phyloP scores from a whole-genome alignment of 2,329 filamentous ascomycete species.

The Stachybotrys elegans region DNA sequence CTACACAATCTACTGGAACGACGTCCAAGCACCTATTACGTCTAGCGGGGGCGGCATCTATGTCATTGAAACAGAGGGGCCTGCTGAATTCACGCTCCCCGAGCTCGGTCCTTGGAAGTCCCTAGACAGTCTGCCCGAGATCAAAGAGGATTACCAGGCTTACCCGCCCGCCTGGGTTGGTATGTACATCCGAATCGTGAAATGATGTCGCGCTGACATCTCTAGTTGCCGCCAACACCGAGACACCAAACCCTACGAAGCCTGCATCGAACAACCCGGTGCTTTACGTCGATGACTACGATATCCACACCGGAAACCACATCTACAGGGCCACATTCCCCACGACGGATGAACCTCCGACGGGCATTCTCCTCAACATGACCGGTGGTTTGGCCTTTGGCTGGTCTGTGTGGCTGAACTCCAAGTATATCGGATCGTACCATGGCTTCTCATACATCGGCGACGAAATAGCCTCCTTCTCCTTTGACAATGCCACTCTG shows the following conservation, averaged over 20 bases:
- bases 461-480: constrained; percentile 34
- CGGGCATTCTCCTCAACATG: constrained; percentile 42
- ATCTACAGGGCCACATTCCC: constrained; percentile 50
- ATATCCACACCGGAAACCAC: constrained; percentile 47
- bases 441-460: constrained; percentile 40
- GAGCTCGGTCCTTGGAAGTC: constrained; percentile 40
- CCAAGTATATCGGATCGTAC: constrained; percentile 49
- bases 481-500: constrained; percentile 45
- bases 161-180: constrained; percentile 37
- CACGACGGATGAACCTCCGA: constrained; percentile 28
- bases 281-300: constrained; percentile 53
- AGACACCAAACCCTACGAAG: constrained; percentile 39
- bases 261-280: constrained; percentile 48
- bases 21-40: constrained; percentile 24
- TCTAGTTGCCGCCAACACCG: constrained; percentile 39
- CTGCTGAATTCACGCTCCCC: constrained; percentile 30
- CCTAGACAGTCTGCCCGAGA: constrained; percentile 44
- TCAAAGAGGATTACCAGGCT: constrained; percentile 34
- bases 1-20: constrained; percentile 47
- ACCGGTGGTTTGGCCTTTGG: constrained; percentile 52
- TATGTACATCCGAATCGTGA: too few relatives aligned
- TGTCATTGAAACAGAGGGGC: constrained; percentile 19
- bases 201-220: too few relatives aligned
- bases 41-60: constrained; percentile 21
- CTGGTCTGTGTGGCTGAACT: constrained; percentile 54